Percentiles rank a stretch among this genome's conserved stretches.
phyloP scores from a whole-genome alignment of 2,329 filamentous ascomycete genomes.

The Endocalyx cinctus region DNA sequence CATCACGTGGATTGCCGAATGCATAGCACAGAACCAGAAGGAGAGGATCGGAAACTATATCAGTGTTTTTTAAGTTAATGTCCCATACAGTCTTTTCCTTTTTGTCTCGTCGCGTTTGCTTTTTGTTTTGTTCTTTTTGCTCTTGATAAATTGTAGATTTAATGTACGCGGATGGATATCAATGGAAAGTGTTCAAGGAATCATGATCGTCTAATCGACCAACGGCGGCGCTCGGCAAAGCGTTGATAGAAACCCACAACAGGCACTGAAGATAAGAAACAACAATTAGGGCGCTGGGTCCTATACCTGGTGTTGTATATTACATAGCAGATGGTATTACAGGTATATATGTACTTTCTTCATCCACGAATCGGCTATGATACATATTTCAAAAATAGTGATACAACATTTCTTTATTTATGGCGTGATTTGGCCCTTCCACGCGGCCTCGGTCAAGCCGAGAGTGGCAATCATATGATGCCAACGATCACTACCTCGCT shows the following conservation, averaged over 20 bases:
- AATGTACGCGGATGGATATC: slow-evolving; percentile 33
- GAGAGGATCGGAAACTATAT: slow-evolving; percentile 99
- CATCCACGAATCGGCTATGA: slow-evolving; percentile 11
- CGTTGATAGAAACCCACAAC: slow-evolving; percentile 10
- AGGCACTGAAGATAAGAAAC: too few species aligned
- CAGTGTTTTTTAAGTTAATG: slow-evolving; percentile 93
- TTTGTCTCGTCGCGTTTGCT: too few species aligned
- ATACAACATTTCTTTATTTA: slow-evolving; percentile 41
- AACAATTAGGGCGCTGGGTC: too few species aligned
- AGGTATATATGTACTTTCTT: slow-evolving; percentile 22
- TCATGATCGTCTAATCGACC: slow-evolving; percentile 9
- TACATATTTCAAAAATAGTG: too few species aligned
- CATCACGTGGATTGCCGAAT: slow-evolving; percentile 99
- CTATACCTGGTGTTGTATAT: slow-evolving; percentile 25
- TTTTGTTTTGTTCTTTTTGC: slow-evolving; percentile 12
- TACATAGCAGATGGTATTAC: slow-evolving; percentile 32
- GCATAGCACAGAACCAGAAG: slow-evolving; percentile 99
- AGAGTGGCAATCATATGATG: slow-evolving; percentile 77
- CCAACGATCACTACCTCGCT: slow-evolving; percentile 88
- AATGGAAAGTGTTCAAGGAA: slow-evolving; percentile 18
- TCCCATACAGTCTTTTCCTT: too few species aligned
- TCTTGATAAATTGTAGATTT: slow-evolving; percentile 39
- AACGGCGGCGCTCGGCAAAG: slow-evolving; percentile 13
- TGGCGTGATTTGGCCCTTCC: slow-evolving; percentile 82
- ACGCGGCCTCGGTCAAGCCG: slow-evolving; percentile 81